phyloP scores from a whole-genome alignment of 768 basidiomycete genomes.

The Rossbeevera mucosa region DNA sequence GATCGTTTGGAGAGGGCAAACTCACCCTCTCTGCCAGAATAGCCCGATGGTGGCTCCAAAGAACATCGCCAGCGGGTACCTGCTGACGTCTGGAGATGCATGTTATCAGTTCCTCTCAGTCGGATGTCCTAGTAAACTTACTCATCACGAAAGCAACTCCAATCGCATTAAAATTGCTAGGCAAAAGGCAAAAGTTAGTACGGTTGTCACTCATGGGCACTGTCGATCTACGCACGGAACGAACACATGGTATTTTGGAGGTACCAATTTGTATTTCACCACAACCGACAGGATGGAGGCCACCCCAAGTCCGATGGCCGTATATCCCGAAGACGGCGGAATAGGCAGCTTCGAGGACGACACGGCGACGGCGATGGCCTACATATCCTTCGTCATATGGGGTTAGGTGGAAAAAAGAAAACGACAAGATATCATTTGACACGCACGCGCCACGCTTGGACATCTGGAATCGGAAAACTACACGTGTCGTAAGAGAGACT shows the following conservation, averaged over 20 bases:
- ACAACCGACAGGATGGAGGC: conserved; percentile 1
- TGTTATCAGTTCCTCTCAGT: neutral
- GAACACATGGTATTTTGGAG: conserved; percentile 1
- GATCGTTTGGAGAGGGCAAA: neutral
- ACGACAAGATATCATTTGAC: neutral
- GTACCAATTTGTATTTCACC: conserved; percentile 1
- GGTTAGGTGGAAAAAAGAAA: neutral
- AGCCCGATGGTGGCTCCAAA: neutral
- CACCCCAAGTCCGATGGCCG: neutral
- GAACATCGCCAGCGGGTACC: neutral
- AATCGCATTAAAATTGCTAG: neutral
- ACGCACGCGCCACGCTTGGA: conserved; percentile 1
- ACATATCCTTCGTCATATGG: neutral
- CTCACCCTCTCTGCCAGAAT: neutral
- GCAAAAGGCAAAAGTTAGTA: neutral
- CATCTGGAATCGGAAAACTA: conserved; percentile 6
- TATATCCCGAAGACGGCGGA: neutral
- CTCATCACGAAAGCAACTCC: neutral
- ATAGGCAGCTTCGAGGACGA: conserved; percentile 1
- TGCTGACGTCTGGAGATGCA: neutral
- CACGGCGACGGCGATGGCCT: neutral
- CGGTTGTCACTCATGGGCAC: neutral
- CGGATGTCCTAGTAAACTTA: neutral
- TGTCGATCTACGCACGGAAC: conserved; percentile 1
- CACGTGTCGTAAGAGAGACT: neutral